A percentile compares a stretch with the other conserved stretches of the same genome.
phyloP scores from a whole-genome alignment of 352 stramenopile genomes.

The Pythium vanterpoolii region DNA sequence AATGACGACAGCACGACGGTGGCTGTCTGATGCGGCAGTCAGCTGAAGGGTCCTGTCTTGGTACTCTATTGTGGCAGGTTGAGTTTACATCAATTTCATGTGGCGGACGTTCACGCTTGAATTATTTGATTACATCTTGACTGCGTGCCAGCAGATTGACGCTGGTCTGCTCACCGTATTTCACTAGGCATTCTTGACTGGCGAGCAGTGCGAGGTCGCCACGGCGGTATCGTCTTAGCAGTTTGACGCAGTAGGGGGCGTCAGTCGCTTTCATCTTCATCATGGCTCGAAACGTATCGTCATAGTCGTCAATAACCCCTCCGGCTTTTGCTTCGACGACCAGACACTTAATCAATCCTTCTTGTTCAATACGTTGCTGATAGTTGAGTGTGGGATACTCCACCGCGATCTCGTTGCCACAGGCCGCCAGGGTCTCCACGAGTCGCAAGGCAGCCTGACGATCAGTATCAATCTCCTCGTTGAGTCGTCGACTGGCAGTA shows the following conservation, averaged over 20 bases:
- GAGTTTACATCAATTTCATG: too few relatives aligned
- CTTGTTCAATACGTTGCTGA: constrained; percentile 4
- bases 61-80: too few relatives aligned
- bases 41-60: too few relatives aligned
- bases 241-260: constrained; percentile 17
- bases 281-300: constrained; percentile 8
- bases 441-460: neutral
- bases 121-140: too few relatives aligned
- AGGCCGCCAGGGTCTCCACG: constrained; percentile 1
- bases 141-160: constrained; percentile 7
- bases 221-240: constrained; percentile 1
- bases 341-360: constrained; percentile 20
- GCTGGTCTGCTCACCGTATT: constrained; percentile 7
- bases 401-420: constrained; percentile 3
- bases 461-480: neutral
- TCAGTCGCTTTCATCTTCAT: constrained; percentile 13
- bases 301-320: constrained; percentile 10
- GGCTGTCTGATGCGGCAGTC: too few relatives aligned
- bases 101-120: too few relatives aligned
- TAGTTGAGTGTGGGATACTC: constrained; percentile 7
- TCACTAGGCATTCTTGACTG: constrained; percentile 1
- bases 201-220: constrained; percentile 4
- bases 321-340: constrained; percentile 10
- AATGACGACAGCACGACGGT: too few relatives aligned
- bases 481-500: neutral